phyloP scores from a whole-genome alignment of 371 early-diverging fungal species.

The Rhizopus arrhizus region DNA sequence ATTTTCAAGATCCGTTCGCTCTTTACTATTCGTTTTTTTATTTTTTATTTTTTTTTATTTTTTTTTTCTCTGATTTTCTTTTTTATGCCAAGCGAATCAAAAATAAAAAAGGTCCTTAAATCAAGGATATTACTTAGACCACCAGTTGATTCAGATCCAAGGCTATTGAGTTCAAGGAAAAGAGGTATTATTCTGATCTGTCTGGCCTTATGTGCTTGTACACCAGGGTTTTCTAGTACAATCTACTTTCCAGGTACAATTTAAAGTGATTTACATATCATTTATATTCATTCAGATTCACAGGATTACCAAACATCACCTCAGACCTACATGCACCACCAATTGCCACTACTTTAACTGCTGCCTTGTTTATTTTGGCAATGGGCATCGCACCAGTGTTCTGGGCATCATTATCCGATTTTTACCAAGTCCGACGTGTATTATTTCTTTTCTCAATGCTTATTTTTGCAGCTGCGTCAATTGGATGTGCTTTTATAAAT shows the following conservation, averaged over 20 bases:
- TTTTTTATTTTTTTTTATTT: too few species aligned
- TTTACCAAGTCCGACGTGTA: conserved; percentile 54
- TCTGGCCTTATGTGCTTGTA: conserved; percentile 36
- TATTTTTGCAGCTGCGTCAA: conserved; percentile 61
- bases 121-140: conserved; percentile 34
- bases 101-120: too few species aligned
- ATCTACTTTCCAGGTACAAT: conserved; percentile 42
- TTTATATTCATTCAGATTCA: conserved; percentile 42
- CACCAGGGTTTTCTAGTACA: conserved; percentile 46
- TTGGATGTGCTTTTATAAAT: conserved; percentile 63
- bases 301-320: conserved; percentile 53
- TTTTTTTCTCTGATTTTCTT: too few species aligned
- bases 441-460: conserved; percentile 34
- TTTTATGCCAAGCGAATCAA: too few species aligned
- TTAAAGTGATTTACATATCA: conserved; percentile 34
- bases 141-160: conserved; percentile 31
- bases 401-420: conserved; percentile 72
- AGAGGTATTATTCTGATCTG: conserved; percentile 38
- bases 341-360: conserved; percentile 53
- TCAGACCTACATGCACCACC: conserved; percentile 47
- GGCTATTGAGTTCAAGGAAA: conserved; percentile 18
- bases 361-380: conserved; percentile 58
- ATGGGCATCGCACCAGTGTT: conserved; percentile 60
- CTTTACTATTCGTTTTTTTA: too few species aligned
- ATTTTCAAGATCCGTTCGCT: too few species aligned